Base-by-base conservation (phyloP, 768 basidiomycete species). In the Kockovaella imperatae region DNA sequence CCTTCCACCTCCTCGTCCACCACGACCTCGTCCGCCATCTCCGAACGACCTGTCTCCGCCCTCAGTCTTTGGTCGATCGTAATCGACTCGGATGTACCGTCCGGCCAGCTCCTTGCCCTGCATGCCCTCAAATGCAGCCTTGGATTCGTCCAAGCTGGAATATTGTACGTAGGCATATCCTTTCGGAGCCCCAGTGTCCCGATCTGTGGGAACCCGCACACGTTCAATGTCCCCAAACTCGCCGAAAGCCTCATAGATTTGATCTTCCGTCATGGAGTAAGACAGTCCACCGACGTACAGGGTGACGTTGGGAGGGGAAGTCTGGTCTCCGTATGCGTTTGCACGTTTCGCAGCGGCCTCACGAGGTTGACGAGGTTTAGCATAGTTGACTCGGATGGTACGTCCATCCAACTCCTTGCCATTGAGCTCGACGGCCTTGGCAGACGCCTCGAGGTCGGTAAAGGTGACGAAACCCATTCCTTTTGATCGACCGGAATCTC, bases 111-210 rank as follows among this genome's bases (percentile, higher is more conserved):
- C 86, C 49, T 75, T 71, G 26, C 87, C 86, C 32, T 78, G 77
- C 23, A 79, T 76, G 3, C 78, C 80, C 59, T 78, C 80, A 52
- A 81, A 79, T 2, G 93, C 93, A 67, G 82, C 83, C 74, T 82
- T 83, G 10, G 95, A 86, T 45, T 78, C 74, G 23, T 82, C 85
- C 31, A 87, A 63, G 59, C 83, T 82, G 57, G 83, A 80, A 72
- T 91, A 95, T 72, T 96, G 89, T 65, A 99, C 86, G 73, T 97
- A 97, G 18, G 83, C 95, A 72, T 93, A 97, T 62, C 95, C 95
- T 73, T 96, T 97, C 38, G 87, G 83, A 53, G 77, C 78, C 24
- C 89, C 90, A 5, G 84, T 79, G 42, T 99, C 95, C 57, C 87
- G 78, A 71, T 97, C 90, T 31, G 90, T 95, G 25, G 90, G 89